These are phyloP conservation scores for Suillus cothurnatus DNA, from an alignment of 768 basidiomycete genomes.

Conservation along the genomic window DNA sequence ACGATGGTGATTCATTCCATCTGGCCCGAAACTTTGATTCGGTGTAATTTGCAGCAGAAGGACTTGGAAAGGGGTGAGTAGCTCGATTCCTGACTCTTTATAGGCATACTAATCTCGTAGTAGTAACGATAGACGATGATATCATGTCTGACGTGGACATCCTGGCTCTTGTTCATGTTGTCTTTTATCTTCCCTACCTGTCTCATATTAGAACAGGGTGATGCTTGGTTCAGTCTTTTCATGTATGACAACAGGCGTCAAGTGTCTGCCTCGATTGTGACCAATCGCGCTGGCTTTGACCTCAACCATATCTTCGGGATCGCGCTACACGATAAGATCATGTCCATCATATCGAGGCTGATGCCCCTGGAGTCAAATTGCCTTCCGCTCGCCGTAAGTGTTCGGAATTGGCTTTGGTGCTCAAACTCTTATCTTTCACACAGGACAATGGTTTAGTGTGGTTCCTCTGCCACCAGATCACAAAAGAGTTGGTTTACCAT, in stretches of 20 bases:
- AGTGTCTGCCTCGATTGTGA: background rate
- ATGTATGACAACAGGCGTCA: background rate
- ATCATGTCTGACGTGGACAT: background rate
- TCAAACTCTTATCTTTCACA: background rate
- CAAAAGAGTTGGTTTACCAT: background rate
- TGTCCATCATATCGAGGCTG: background rate
- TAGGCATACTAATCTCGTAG: background rate
- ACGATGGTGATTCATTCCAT: accelerated
- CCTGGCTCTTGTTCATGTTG: background rate
- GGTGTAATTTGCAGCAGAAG: background rate
- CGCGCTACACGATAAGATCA: background rate
- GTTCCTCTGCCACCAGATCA: background rate
- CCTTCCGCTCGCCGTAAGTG: background rate
- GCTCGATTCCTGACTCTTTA: background rate
- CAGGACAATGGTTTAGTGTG: background rate
- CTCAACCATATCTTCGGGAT: background rate
- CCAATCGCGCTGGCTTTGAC: background rate
- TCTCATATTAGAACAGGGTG: background rate
- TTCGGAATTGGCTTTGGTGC: background rate
- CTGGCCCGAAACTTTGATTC: background rate
- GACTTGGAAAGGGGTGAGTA: background rate
- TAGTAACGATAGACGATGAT: background rate
- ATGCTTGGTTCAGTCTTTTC: background rate
- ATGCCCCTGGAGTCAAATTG: background rate
- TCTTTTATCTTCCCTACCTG: background rate